A percentile compares a stretch with the other conserved stretches of the same genome.
Evolutionary conservation across 345 rosid species (phyloP).

Genomic region (Rhizophora mangle): DNA sequence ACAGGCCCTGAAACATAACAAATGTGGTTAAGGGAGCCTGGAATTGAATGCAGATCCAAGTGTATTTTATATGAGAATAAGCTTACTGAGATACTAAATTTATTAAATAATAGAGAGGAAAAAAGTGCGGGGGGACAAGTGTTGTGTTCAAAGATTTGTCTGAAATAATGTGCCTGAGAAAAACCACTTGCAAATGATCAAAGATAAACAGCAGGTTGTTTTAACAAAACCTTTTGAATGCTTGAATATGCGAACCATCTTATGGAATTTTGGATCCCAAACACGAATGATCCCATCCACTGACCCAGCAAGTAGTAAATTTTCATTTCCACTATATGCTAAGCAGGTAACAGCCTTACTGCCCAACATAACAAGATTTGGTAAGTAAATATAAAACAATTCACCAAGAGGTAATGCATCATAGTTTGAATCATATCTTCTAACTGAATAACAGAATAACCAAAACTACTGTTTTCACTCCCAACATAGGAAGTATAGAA

Average conservation of each 20-base stretch:
- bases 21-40: not conserved
- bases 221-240: slow-evolving; percentile 61
- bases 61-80: not conserved
- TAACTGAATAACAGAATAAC: no score
- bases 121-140: no score
- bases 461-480: no score
- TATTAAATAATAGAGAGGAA: not conserved
- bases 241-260: slow-evolving; percentile 46
- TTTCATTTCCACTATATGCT: slow-evolving; percentile 51
- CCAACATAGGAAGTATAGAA: no score
- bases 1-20: slow-evolving; percentile 49
- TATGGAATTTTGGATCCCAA: slow-evolving; percentile 54
- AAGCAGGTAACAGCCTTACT: slow-evolving; percentile 75
- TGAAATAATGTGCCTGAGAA: not conserved
- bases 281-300: slow-evolving; percentile 72
- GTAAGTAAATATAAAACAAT: not conserved
- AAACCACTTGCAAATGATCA: not conserved
- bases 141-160: not conserved
- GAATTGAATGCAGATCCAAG: not conserved
- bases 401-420: not conserved
- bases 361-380: slow-evolving; percentile 20
- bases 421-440: not conserved
- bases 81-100: no score
- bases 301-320: slow-evolving; percentile 69
- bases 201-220: slow-evolving; percentile 1